Evolutionary conservation across 257 asterid genomes (phyloP).

Genomic region (Solanum acaule): DNA sequence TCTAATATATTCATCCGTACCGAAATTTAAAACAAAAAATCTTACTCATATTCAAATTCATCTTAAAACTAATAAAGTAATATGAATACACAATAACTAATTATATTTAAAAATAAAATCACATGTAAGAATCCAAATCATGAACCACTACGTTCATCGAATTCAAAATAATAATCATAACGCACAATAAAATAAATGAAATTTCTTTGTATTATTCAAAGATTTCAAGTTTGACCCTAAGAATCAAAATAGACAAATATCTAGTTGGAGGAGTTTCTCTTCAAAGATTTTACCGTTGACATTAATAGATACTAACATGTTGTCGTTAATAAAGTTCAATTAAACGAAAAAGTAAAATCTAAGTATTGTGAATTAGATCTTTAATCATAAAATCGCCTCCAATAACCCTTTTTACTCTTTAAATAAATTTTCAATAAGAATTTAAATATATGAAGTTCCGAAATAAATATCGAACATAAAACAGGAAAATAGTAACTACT

Average conservation of each 20-base stretch:
- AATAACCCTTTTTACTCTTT: too few relatives aligned
- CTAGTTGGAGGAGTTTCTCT: not conserved
- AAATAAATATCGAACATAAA: too few relatives aligned
- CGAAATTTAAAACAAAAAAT: too few relatives aligned
- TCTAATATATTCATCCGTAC: too few relatives aligned
- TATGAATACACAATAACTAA: not conserved
- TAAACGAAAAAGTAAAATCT: not conserved
- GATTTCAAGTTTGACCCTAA: not conserved
- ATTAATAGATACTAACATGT: not conserved
- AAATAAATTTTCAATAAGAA: accelerated
- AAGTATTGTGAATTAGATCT: not conserved
- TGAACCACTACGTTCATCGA: not conserved
- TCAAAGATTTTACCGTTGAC: not conserved
- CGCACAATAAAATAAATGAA: not conserved
- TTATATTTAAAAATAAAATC: not conserved
- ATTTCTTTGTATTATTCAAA: not conserved
- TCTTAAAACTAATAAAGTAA: not conserved
- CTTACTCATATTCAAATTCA: not conserved
- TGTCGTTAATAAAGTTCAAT: not conserved
- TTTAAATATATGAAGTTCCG: accelerated
- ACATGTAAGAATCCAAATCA: not conserved
- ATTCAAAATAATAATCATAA: not conserved
- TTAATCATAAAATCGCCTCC: too few relatives aligned
- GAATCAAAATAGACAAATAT: not conserved
- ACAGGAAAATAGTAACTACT: not conserved